phyloP scores from a whole-genome alignment of 1,284 basidiomycete genomes.

The Ustilago loliicola region DNA sequence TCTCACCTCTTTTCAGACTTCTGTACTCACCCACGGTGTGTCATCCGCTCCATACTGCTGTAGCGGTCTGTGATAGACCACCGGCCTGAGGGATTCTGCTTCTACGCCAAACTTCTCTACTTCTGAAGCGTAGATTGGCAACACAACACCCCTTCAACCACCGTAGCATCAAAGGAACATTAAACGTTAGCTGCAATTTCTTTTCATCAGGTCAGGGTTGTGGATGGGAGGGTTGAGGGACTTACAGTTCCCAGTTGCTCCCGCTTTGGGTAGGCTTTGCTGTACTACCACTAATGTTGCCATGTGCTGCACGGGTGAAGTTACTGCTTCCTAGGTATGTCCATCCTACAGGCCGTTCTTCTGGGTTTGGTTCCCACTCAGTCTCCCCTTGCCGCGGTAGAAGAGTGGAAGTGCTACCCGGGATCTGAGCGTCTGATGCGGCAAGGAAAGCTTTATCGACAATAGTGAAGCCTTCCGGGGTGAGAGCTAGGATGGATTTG shows the following conservation, averaged over 20 bases:
- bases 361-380: conserved; percentile 5
- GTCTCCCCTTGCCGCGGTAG: not conserved
- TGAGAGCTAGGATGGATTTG: conserved; percentile 61
- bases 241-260: conserved; percentile 65
- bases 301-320: conserved; percentile 68
- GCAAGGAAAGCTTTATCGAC: conserved; percentile 35
- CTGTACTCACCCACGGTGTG: conserved; percentile 56
- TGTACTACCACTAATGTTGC: conserved; percentile 53
- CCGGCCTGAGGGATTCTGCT: conserved; percentile 36
- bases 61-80: conserved; percentile 57
- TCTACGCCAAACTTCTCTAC: conserved; percentile 36
- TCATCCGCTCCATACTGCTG: conserved; percentile 43
- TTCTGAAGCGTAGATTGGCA: conserved; percentile 54
- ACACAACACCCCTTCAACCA: conserved; percentile 45
- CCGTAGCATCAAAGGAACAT: not conserved
- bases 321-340: conserved; percentile 65
- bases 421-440: conserved; percentile 26
- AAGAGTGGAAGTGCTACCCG: not conserved
- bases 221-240: not conserved
- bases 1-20: not conserved
- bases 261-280: conserved; percentile 41
- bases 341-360: conserved; percentile 54
- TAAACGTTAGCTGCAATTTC: not conserved
- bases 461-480: conserved; percentile 4
- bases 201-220: not conserved